These are phyloP conservation scores for Podosphaera fusca DNA, from an alignment of 2,329 filamentous ascomycete species.

Conservation along the genomic window DNA sequence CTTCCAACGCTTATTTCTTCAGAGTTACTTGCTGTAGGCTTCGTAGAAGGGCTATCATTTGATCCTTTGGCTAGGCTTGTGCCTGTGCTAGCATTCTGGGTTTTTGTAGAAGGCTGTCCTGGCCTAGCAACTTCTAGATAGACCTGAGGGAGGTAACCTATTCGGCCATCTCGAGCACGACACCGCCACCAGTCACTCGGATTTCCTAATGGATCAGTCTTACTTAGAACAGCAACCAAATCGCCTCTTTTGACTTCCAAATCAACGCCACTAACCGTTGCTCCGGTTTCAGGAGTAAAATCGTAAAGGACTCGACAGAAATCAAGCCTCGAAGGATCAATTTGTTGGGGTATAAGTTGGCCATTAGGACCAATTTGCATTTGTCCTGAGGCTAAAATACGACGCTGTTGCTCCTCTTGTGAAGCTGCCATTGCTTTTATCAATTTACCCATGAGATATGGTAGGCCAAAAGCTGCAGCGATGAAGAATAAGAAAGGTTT, in stretches of 20 bases:
- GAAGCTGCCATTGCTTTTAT: slow-evolving; percentile 65
- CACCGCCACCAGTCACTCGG: slow-evolving; percentile 96
- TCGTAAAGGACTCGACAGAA: slow-evolving; percentile 92
- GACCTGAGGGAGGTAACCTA: slow-evolving; percentile 77
- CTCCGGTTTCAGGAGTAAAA: slow-evolving; percentile 60
- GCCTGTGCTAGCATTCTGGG: slow-evolving; percentile 14
- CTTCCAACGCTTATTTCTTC: slow-evolving; percentile 44
- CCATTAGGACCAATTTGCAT: slow-evolving; percentile 28
- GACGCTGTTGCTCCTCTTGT: slow-evolving; percentile 56
- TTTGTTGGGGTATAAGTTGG: slow-evolving; percentile 23
- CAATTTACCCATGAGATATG: slow-evolving; percentile 91
- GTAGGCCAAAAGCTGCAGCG: slow-evolving; percentile 78
- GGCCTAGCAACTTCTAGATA: slow-evolving; percentile 59
- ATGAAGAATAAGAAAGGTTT: slow-evolving; percentile 96
- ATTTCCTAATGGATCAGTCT: slow-evolving; percentile 77
- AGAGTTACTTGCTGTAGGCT: slow-evolving; percentile 32
- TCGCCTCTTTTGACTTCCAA: slow-evolving; percentile 86
- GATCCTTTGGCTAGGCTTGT: slow-evolving; percentile 22
- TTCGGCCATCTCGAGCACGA: slow-evolving; percentile 64
- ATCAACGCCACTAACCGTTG: slow-evolving; percentile 48
- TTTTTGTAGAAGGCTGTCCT: slow-evolving; percentile 18
- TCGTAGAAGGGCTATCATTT: slow-evolving; percentile 17
- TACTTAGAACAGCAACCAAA: slow-evolving; percentile 78
- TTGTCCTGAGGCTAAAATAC: slow-evolving; percentile 28
- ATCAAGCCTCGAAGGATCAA: slow-evolving; percentile 81